phyloP scores from a whole-genome alignment of 345 rosid genomes.

The Atalantia buxifolia region DNA sequence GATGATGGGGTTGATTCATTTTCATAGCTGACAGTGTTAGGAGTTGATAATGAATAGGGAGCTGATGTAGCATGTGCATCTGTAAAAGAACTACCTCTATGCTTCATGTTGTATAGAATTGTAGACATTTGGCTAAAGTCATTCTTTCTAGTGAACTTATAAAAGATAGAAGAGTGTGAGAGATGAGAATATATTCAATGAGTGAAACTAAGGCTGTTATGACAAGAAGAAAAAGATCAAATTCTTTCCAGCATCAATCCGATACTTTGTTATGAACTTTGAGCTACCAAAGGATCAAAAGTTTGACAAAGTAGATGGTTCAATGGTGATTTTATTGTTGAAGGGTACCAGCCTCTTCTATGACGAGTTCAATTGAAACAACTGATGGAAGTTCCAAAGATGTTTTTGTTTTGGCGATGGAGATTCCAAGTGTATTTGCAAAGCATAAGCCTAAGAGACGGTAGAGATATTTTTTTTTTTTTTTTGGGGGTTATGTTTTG shows the following conservation, averaged over 20 bases:
- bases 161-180: background rate
- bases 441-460: conserved; percentile 10
- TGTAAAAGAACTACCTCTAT: conserved; percentile 18
- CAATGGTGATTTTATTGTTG: background rate
- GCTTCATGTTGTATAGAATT: conserved; percentile 19
- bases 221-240: background rate
- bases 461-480: background rate
- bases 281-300: conserved; percentile 2
- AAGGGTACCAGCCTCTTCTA: conserved; percentile 3
- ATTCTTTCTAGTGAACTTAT: background rate
- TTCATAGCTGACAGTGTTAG: conserved; percentile 16
- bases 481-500: background rate
- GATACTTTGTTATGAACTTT: conserved; percentile 11
- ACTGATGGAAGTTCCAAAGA: conserved; percentile 2
- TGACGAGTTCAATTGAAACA: conserved; percentile 5
- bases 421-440: conserved; percentile 16
- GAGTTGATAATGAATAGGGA: conserved; percentile 13
- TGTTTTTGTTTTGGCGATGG: conserved; percentile 20
- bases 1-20: conserved; percentile 29
- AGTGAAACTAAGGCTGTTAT: conserved; percentile 2
- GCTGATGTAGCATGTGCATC: conserved; percentile 30
- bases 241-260: background rate
- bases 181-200: conserved; percentile 6
- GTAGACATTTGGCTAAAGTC: conserved; percentile 31
- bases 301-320: background rate